Base-by-base conservation (phyloP, 2,329 filamentous ascomycete species). In the Pseudogymnoascus sp. region DNA sequence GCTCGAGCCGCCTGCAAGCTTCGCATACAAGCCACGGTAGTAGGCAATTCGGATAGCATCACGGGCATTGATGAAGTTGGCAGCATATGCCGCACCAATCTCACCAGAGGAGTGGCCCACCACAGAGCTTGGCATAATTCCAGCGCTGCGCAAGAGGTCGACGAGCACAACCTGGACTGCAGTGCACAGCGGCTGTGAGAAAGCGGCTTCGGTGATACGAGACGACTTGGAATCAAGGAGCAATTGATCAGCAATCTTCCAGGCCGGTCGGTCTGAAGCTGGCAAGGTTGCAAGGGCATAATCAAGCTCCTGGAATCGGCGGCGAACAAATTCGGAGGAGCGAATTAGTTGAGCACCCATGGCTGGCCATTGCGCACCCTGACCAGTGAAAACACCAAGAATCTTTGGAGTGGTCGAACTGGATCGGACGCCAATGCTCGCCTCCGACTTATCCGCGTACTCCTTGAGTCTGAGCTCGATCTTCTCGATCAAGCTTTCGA, bases 71-170 rank as follows among this genome's bases (percentile, higher is more conserved):
- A 77, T 36, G 1, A 66, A 66, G 2, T 72, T 74, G 1, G 74
- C 67, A 0, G 76, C 71, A 60, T 76, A 80, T 0, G 78, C 78
- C 4, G 78, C 78, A 1, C 66, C 77, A 30, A 80, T 79, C 61
- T 81, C 78, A 12, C 78, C 78, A 35, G 71, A 74, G 1, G 77
- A 79, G 64, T 81, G 78, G 2, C 78, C 77, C 2, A 74, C 69
- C 0, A 79, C 77, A 60, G 58, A 37, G 63, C 64, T 15, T 0
- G 77, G 74, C 5, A 61, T 66, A 28, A 80, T 68, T 1, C 72
- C 73, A 68, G 72, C 77, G 2, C 74, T 73, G 20, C 72, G 37
- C 0, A 82, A 69, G 2, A 82, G 69, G 12, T 76, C 70, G 0
- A 77, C 73, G 1, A 82, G 66, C 1, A 73, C 61, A 18, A 82